Percentiles rank a stretch among this genome's conserved stretches.
phyloP scores from a whole-genome alignment of 495 filamentous ascomycete species.

The Aspergillus funiculosus region DNA sequence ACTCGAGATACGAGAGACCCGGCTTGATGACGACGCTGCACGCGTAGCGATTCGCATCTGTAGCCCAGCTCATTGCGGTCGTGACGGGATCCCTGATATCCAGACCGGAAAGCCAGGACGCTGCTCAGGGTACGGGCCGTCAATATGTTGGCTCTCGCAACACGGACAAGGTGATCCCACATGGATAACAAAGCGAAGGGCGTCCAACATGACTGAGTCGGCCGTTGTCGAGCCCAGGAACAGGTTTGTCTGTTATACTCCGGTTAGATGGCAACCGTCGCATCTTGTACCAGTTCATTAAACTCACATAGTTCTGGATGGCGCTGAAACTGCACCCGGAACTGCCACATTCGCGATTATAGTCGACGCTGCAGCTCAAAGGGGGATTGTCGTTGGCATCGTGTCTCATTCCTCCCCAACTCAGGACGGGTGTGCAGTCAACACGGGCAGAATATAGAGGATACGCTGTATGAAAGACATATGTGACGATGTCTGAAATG shows the following conservation, averaged over 20 bases:
- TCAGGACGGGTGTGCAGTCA: too few relatives aligned
- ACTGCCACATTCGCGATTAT: conserved; percentile 51
- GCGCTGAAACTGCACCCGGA: conserved; percentile 56
- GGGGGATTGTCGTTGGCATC: conserved; percentile 61
- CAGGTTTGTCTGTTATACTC: conserved; percentile 32
- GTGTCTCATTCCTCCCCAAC: too few relatives aligned
- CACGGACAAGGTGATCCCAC: too few relatives aligned
- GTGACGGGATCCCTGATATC: conserved; percentile 30
- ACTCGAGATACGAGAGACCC: conserved; percentile 44
- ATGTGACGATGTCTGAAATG: too few relatives aligned
- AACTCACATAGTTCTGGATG: conserved; percentile 53
- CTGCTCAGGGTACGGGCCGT: conserved; percentile 30
- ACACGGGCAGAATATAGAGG: too few relatives aligned
- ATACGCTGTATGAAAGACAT: too few relatives aligned
- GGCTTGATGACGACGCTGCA: conserved; percentile 49
- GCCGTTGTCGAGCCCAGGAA: conserved; percentile 22
- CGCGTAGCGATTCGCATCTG: conserved; percentile 52
- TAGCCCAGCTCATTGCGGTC: conserved; percentile 49
- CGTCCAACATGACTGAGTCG: conserved; percentile 24
- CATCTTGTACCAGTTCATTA: too few relatives aligned
- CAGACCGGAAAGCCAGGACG: conserved; percentile 45
- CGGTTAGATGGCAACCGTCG: too few relatives aligned
- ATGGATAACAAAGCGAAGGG: conserved; percentile 53
- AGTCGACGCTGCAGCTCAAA: conserved; percentile 49
- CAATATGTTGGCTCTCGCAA: conserved; percentile 33